Percentiles rank a stretch among this genome's conserved stretches.
These are phyloP conservation scores for Gossypium aridum DNA, from an alignment of 441 rosid genomes.

Conservation along the genomic window DNA sequence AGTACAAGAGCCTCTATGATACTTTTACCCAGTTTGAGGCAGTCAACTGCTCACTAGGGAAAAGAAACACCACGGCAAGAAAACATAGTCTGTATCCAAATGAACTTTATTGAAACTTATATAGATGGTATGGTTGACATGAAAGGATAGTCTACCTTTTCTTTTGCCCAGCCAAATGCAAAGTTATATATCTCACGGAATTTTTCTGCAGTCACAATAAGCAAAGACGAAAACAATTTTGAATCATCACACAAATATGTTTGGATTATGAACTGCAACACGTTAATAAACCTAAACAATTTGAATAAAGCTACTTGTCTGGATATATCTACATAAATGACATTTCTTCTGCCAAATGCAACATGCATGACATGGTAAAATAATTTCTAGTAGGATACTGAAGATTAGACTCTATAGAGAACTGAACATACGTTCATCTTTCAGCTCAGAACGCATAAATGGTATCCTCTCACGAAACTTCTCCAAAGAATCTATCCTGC, in stretches of 20 bases:
- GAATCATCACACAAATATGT: slow-evolving; percentile 7
- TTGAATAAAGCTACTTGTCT: background rate
- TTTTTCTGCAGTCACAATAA: slow-evolving; percentile 57
- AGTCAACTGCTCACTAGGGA: background rate
- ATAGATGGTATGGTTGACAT: background rate
- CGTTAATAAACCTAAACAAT: background rate
- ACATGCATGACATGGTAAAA: background rate
- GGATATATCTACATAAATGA: background rate
- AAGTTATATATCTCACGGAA: slow-evolving; percentile 89
- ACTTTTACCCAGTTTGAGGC: no score
- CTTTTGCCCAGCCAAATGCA: slow-evolving; percentile 98
- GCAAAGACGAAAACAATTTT: slow-evolving; percentile 7
- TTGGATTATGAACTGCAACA: background rate
- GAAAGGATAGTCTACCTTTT: slow-evolving; percentile 50
- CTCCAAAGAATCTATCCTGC: slow-evolving; percentile 84
- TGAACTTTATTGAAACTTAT: background rate
- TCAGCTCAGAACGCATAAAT: slow-evolving; percentile 73
- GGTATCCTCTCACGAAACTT: slow-evolving; percentile 68
- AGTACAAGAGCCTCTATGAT: no score
- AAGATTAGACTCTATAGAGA: background rate
- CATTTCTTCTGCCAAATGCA: background rate
- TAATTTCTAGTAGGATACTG: slow-evolving; percentile 4
- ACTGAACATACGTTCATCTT: slow-evolving; percentile 76
- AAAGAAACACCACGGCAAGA: background rate
- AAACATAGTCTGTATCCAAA: background rate